Conservation (phyloP, 2,329 filamentous ascomycete species). For the Trichoderma sp. region DNA sequence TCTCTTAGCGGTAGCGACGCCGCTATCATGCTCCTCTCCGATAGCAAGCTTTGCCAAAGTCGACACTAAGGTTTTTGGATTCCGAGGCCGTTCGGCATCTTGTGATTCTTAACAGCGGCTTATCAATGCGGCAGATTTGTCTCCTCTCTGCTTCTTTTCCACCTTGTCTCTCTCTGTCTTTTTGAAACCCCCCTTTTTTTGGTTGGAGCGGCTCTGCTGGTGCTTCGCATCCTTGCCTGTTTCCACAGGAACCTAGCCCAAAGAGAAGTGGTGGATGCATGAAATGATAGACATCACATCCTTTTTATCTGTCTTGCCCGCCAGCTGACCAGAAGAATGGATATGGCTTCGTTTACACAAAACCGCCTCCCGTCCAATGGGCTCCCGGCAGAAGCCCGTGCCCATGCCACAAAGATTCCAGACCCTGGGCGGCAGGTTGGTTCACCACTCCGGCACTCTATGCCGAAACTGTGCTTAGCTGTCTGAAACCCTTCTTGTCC, state of each 20-base stretch:
- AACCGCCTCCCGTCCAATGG: neutral
- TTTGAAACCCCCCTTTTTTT: neutral
- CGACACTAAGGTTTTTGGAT: slow-evolving; percentile 2
- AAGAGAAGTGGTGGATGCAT: slow-evolving; percentile 21
- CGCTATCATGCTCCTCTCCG: neutral
- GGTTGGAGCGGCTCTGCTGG: neutral
- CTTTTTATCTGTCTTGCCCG: neutral
- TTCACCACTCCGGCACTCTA: neutral
- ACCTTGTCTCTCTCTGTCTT: neutral
- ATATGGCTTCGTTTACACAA: slow-evolving; percentile 2
- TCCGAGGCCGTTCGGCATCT: neutral
- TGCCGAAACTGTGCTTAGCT: slow-evolving; percentile 1
- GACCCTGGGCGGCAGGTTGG: neutral
- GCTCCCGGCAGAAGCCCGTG: neutral
- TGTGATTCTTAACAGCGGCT: slow-evolving; percentile 3
- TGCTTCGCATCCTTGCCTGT: neutral
- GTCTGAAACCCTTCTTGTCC: neutral
- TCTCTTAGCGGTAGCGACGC: neutral
- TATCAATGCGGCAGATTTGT: slow-evolving; percentile 1
- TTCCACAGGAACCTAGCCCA: slow-evolving; percentile 18
- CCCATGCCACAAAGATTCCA: neutral
- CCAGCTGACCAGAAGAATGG: neutral
- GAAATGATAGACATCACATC: slow-evolving; percentile 3
- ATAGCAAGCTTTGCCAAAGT: neutral
- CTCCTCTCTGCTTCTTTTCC: neutral